Percentiles rank a stretch among this genome's conserved stretches.
phyloP scores from a whole-genome alignment of 257 asterid species.

The Marsdenia floribunda region DNA sequence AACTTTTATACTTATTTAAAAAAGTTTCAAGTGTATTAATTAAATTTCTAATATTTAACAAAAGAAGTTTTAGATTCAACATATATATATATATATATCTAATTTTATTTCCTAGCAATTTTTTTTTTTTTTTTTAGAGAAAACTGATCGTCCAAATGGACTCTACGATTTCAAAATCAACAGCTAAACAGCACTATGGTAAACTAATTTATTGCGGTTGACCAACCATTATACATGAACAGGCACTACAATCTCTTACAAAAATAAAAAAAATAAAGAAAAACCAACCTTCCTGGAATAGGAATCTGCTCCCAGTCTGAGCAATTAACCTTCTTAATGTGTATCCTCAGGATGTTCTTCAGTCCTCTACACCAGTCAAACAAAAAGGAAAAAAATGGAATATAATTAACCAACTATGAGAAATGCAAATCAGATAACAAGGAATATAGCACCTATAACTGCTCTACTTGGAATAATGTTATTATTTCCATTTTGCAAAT shows the following conservation, averaged over 20 bases:
- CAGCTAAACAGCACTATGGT: neutral
- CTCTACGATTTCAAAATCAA: neutral
- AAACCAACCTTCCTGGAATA: conserved; percentile 76
- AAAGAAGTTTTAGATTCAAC: too few relatives aligned
- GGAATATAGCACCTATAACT: neutral
- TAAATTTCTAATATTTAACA: too few relatives aligned
- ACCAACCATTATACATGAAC: neutral
- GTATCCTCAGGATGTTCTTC: conserved; percentile 85
- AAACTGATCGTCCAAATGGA: too few relatives aligned
- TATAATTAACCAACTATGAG: neutral
- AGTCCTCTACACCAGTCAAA: conserved; percentile 60
- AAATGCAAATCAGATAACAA: neutral
- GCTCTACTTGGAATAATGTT: neutral
- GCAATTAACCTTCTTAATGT: conserved; percentile 79
- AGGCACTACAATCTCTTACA: neutral
- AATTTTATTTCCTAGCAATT: too few relatives aligned
- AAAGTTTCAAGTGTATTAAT: too few relatives aligned
- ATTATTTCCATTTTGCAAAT: neutral
- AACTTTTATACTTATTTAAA: too few relatives aligned
- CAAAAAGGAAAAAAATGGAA: neutral
- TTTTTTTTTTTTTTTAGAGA: too few relatives aligned
- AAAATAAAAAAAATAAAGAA: too few relatives aligned
- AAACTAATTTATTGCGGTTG: neutral
- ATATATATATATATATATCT: too few relatives aligned
- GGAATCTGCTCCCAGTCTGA: conserved; percentile 78